phyloP scores from a whole-genome alignment of 2,329 filamentous ascomycete genomes.

The Cytospora leucostoma region DNA sequence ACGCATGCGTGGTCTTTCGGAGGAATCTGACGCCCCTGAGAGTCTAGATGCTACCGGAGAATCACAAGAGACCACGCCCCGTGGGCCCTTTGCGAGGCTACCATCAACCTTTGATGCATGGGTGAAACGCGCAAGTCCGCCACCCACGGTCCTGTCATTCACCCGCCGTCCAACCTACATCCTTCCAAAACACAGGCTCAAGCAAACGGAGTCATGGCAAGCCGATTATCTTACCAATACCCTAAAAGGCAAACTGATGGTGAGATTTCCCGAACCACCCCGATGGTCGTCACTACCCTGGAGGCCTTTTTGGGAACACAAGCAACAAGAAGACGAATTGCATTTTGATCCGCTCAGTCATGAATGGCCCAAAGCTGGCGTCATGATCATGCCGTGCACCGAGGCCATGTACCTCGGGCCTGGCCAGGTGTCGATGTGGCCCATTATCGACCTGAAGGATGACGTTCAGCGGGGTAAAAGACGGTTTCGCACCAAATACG shows the following conservation, averaged over 20 bases:
- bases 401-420: conserved; percentile 26
- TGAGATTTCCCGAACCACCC: conserved; percentile 20
- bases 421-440: conserved; percentile 25
- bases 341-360: conserved; percentile 12
- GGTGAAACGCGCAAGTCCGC: conserved; percentile 19
- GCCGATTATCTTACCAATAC: conserved; percentile 12
- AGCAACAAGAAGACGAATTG: not conserved
- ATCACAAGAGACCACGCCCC: fast-evolving
- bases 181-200: conserved; percentile 14
- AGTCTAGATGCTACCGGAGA: not conserved
- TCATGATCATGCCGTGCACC: conserved; percentile 23
- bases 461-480: not conserved
- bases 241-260: conserved; percentile 10
- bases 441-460: conserved; percentile 22
- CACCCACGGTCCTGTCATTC: conserved; percentile 24
- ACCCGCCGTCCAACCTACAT: conserved; percentile 26
- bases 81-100: not conserved
- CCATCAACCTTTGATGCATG: conserved; percentile 7
- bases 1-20: not conserved
- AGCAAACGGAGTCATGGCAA: conserved; percentile 9
- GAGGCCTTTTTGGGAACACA: not conserved
- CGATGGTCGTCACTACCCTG: conserved; percentile 15
- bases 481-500: conserved; percentile 11
- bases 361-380: conserved; percentile 15
- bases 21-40: not conserved